Evolutionary conservation across 2,329 filamentous ascomycete species (phyloP).

Genomic region (Sarocladium strictum): DNA sequence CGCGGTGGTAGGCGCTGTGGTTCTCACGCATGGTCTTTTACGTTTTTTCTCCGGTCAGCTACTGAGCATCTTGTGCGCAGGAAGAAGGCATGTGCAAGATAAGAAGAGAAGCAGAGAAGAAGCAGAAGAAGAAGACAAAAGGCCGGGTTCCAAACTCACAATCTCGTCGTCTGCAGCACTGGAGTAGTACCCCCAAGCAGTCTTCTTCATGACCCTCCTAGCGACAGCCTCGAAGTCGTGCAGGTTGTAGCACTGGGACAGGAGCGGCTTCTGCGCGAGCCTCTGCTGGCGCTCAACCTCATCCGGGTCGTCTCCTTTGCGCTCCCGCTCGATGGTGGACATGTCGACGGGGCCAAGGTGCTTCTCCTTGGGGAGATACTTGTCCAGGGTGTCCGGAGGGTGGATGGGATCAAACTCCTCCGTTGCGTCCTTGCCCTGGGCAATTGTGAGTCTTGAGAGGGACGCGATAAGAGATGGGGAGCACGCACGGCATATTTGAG

Average conservation of each 20-base stretch:
- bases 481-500: constrained; percentile 79
- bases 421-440: constrained; percentile 79
- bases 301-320: constrained; percentile 60
- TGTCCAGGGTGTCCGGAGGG: constrained; percentile 80
- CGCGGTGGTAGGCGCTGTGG: constrained; percentile 91
- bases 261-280: constrained; percentile 66
- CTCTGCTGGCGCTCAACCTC: constrained; percentile 64
- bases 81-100: too few species aligned
- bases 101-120: constrained; percentile 10
- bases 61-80: too few species aligned
- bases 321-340: constrained; percentile 66
- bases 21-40: constrained; percentile 97
- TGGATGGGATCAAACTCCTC: constrained; percentile 86
- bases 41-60: background rate
- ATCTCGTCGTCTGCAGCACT: constrained; percentile 62
- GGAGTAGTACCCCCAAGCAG: constrained; percentile 96
- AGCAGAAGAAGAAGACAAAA: background rate
- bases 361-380: constrained; percentile 78
- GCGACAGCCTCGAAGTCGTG: constrained; percentile 96
- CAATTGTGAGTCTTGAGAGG: background rate
- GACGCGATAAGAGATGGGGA: background rate
- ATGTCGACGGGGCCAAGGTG: constrained; percentile 89
- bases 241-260: constrained; percentile 88
- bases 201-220: constrained; percentile 86
- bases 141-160: constrained; percentile 18